Conservation (phyloP, 2,329 filamentous ascomycete genomes). For the Dactylonectria macrodidyma region DNA sequence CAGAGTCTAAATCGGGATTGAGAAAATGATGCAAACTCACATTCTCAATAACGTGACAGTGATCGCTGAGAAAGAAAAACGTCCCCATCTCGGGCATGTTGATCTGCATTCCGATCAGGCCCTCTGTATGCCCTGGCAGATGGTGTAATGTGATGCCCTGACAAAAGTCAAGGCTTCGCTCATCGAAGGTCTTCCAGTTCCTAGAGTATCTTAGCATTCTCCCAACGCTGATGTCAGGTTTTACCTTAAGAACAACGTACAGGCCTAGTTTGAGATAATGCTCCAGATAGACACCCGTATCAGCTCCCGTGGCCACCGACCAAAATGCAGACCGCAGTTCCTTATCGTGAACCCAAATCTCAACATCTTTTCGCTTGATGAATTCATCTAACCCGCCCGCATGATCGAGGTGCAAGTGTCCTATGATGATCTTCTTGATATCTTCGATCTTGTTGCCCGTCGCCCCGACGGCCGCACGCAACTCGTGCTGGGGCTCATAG, state of each 20-base stretch:
- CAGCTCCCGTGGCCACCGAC: conserved; percentile 56
- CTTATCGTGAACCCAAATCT: conserved; percentile 63
- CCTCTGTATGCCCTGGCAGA: conserved; percentile 43
- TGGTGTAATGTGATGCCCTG: conserved; percentile 42
- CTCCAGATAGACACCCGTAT: conserved; percentile 37
- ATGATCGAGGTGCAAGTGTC: conserved; percentile 64
- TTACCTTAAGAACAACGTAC: too few relatives aligned
- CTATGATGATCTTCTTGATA: conserved; percentile 61
- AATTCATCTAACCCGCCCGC: conserved; percentile 64
- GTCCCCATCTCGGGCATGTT: conserved; percentile 50
- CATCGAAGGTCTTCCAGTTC: not conserved
- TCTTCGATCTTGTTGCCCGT: conserved; percentile 58
- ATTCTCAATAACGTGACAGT: too few relatives aligned
- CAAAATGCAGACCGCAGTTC: conserved; percentile 63
- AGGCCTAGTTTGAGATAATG: conserved; percentile 3
- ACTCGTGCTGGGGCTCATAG: conserved; percentile 35
- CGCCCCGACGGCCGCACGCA: conserved; percentile 35
- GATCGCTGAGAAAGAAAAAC: conserved; percentile 45
- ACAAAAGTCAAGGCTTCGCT: conserved; percentile 36
- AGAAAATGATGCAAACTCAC: too few relatives aligned
- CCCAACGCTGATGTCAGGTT: too few relatives aligned
- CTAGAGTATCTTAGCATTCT: too few relatives aligned
- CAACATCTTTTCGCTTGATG: conserved; percentile 54
- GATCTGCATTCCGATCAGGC: conserved; percentile 51
- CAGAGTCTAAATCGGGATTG: not conserved